Conservation (phyloP, 1,139 yeast species). For the Lodderomyces oxycetoniae region DNA sequence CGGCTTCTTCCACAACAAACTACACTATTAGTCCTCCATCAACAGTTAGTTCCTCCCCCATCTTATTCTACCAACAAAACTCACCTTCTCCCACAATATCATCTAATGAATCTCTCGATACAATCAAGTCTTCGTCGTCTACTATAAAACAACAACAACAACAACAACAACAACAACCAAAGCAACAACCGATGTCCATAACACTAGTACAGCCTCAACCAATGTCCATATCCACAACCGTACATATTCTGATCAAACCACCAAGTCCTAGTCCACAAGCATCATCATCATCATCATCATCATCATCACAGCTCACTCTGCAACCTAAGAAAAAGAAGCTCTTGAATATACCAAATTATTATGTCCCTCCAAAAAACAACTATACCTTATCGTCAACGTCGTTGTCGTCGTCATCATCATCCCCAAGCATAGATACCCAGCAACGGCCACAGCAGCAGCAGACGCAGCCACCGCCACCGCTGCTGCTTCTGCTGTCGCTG, state of each 20-base stretch:
- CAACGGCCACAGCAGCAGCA: constrained; percentile 1
- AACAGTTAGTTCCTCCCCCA: constrained; percentile 2
- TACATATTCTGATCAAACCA: too few relatives aligned
- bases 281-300: too few relatives aligned
- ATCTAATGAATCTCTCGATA: constrained; percentile 12
- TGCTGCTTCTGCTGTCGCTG: too few relatives aligned
- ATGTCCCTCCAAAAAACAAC: constrained; percentile 12
- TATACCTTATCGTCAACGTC: constrained; percentile 5
- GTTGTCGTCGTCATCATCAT: constrained; percentile 2
- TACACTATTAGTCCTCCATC: constrained; percentile 2
- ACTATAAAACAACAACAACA: constrained; percentile 9
- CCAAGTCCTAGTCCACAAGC: too few relatives aligned
- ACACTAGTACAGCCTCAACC: too few relatives aligned
- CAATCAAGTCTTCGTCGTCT: constrained; percentile 10
- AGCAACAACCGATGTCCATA: too few relatives aligned
- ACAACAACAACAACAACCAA: constrained; percentile 2
- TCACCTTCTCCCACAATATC: constrained; percentile 5
- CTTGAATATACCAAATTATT: constrained; percentile 13
- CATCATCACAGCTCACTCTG: too few relatives aligned
- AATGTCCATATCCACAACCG: too few relatives aligned
- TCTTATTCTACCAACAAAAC: constrained; percentile 1
- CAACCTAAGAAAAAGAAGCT: constrained; percentile 3
- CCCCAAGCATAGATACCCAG: background rate
- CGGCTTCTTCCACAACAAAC: constrained; percentile 3
- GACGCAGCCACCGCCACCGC: too few relatives aligned